Evolutionary conservation across 345 rosid species (phyloP).

Genomic region (Acer saccharum): DNA sequence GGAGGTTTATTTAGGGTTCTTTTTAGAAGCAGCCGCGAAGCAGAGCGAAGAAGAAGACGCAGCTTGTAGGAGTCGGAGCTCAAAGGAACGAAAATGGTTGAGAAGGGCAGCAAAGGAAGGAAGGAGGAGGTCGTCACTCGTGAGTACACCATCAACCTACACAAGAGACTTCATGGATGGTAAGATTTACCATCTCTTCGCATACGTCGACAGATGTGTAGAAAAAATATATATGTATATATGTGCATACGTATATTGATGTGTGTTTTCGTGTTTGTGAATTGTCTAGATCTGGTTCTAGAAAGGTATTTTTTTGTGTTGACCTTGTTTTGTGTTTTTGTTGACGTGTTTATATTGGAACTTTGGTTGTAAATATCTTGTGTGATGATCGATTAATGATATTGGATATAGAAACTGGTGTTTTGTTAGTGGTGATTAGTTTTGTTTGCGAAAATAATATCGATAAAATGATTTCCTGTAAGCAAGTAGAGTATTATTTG

Average conservation of each 20-base stretch:
- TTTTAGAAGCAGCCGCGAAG: slow-evolving; percentile 6
- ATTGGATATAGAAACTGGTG: neutral
- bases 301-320: neutral
- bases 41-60: neutral
- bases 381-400: neutral
- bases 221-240: too few relatives aligned
- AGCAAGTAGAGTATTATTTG: too few relatives aligned
- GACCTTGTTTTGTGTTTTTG: neutral
- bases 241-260: neutral
- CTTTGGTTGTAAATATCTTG: neutral
- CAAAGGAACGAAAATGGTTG: slow-evolving; percentile 42
- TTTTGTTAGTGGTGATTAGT: slow-evolving; percentile 1
- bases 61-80: neutral
- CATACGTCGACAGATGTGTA: neutral
- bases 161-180: slow-evolving; percentile 73
- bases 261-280: neutral
- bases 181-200: slow-evolving; percentile 5
- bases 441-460: neutral
- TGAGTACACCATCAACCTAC: slow-evolving; percentile 72
- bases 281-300: neutral
- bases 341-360: too few relatives aligned
- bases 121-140: slow-evolving; percentile 70
- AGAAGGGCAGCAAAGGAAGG: slow-evolving; percentile 50
- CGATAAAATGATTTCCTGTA: too few relatives aligned
- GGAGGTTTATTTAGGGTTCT: slow-evolving; percentile 21